Conservation (phyloP, 371 early-diverging fungal species). For the Vairimorpha necatrix region DNA sequence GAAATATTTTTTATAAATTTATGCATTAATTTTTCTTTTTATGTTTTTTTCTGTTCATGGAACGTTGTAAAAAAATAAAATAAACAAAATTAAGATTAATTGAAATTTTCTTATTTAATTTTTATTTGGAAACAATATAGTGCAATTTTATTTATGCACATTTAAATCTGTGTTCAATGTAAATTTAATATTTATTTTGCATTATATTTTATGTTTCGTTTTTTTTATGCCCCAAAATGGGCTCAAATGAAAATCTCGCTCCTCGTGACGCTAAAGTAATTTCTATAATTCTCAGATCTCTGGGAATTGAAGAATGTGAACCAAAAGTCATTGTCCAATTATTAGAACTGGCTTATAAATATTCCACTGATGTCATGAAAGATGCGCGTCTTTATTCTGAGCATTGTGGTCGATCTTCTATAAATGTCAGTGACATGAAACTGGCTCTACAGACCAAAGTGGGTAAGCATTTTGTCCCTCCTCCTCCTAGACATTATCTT, state of each 20-base stretch:
- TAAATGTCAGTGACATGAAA: slow-evolving; percentile 81
- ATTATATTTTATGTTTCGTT: background rate
- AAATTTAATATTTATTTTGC: no score
- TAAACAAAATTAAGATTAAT: background rate
- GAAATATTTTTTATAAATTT: background rate
- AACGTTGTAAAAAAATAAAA: background rate
- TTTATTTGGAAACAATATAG: background rate
- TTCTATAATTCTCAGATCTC: slow-evolving; percentile 77
- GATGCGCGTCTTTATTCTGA: slow-evolving; percentile 86
- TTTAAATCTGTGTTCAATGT: no score
- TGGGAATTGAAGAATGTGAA: slow-evolving; percentile 86
- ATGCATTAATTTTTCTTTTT: background rate
- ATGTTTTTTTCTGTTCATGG: background rate
- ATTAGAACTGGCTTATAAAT: slow-evolving; percentile 86
- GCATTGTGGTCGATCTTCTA: slow-evolving; percentile 74
- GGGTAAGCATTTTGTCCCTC: slow-evolving; percentile 65
- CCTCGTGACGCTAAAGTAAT: slow-evolving; percentile 84
- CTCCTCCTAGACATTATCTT: slow-evolving; percentile 64
- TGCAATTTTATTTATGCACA: no score
- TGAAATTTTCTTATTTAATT: background rate
- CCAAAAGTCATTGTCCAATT: slow-evolving; percentile 88
- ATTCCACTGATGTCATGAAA: slow-evolving; percentile 81
- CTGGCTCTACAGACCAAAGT: slow-evolving; percentile 73
- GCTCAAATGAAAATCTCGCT: slow-evolving; percentile 59
- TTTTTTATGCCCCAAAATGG: slow-evolving; percentile 1